Evolutionary conservation across 192 early-diverging fungal genomes (phyloP), one percentile per base, ranked within the genome.

Genomic region (Backusella westeae): DNA sequence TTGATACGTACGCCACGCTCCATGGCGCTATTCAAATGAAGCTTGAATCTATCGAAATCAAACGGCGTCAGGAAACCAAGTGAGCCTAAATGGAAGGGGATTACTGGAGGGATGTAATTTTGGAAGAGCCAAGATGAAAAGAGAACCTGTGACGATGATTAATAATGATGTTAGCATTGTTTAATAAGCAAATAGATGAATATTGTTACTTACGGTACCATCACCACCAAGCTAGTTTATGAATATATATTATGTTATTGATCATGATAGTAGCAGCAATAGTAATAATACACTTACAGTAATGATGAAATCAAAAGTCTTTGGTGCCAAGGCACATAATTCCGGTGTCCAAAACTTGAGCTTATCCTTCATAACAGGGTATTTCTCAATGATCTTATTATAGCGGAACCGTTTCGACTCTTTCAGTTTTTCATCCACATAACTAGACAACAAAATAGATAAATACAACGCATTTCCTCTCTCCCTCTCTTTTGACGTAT

Each of bases 61-160:
- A 98, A 98, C 2, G 95, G 93, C 0, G 97, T 98, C 53, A 99
- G 78, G 67, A 99, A 99, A 17, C 97, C 97, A 39, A 99, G 82
- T 39, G 96, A 97, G 4, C 97, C 97, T 34, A 97, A 81, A 76
- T 96, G 93, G 85, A 99, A 97, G 1, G 97, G 91, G 32, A 99
- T 88, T n/a, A 98, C 92, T 0, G 97, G 96, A 38, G 97, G 97
- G 38, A 98, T 96, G 26, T 89, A 87, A 9, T 81, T 83, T 84
- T 98, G 96, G 78, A 94, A 93, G 34, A 99, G 85, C 95, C 96
- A 98, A 34, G 94, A 93, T 41, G 96, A 93, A 81, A 92, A 99
- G 21, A 98, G 87, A 9, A 98, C 67, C 67, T 69, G 38, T 21
- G 32, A 3, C 32, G 32, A 3, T 32, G 32, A 3, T 32, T 32